Evolutionary conservation across 2,329 filamentous ascomycete species (phyloP).

Genomic region (Clonostachys chloroleuca): DNA sequence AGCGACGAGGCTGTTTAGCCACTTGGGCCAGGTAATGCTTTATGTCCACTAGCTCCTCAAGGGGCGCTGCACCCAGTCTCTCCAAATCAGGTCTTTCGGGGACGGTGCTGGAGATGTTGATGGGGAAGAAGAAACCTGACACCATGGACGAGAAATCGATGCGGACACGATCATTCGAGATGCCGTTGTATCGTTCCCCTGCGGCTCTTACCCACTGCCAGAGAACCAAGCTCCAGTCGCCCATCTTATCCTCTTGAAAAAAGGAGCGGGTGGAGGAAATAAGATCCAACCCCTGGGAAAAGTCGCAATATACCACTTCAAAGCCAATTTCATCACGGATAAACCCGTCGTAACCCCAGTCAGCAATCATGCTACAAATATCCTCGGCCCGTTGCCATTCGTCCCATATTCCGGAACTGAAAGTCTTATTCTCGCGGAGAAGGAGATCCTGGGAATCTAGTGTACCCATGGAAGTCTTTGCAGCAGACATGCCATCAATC

Average conservation of each 20-base stretch:
- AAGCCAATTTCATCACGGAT: slow-evolving; percentile 67
- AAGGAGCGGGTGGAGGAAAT: slow-evolving; percentile 21
- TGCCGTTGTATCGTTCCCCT: slow-evolving; percentile 37
- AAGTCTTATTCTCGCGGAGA: slow-evolving; percentile 35
- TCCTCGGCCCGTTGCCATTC: slow-evolving; percentile 48
- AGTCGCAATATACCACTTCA: slow-evolving; percentile 66
- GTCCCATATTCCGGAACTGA: slow-evolving; percentile 8
- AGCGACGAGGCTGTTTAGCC: slow-evolving; percentile 22
- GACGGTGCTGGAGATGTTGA: slow-evolving; percentile 40
- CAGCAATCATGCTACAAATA: slow-evolving; percentile 49
- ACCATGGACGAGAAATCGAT: slow-evolving; percentile 48
- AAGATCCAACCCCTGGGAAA: slow-evolving; percentile 35
- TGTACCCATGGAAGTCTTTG: slow-evolving; percentile 60
- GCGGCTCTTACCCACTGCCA: slow-evolving; percentile 36
- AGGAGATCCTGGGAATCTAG: slow-evolving; percentile 64
- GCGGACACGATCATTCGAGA: slow-evolving; percentile 31
- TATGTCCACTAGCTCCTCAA: slow-evolving; percentile 24
- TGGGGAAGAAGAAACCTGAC: slow-evolving; percentile 43
- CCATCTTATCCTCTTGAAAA: slow-evolving; percentile 7
- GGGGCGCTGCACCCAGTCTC: slow-evolving; percentile 18
- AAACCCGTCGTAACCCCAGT: slow-evolving; percentile 59
- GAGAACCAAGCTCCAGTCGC: slow-evolving; percentile 14
- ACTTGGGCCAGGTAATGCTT: slow-evolving; percentile 37
- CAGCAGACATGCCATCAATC: slow-evolving; percentile 66
- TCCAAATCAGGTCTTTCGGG: slow-evolving; percentile 22